Evolutionary conservation across 2,329 filamentous ascomycete genomes (phyloP), one percentile per base, ranked within the genome.

Genomic region (Keithomyces neogunnii): DNA sequence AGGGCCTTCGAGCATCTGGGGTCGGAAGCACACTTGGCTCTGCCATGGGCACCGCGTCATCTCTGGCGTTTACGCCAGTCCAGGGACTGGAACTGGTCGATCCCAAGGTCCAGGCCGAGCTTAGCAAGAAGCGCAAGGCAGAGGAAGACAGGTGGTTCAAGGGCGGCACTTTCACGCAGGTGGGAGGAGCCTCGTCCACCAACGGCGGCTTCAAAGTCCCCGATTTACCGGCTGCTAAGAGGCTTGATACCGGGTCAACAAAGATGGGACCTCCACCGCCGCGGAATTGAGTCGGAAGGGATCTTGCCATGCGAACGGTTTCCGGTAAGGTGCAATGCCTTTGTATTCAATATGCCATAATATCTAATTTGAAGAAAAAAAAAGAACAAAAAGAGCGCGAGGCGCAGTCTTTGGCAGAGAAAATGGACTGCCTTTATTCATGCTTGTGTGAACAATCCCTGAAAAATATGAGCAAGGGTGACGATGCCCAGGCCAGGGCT

Each of bases 101-200:
- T 66, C 93, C 93, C 28, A 96, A 93, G 73, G 82, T 88, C 52
- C 84, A 90, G 59, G 88, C 89, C 6, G 90, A 96, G 72, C 79
- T 95, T 66, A 90, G 80, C 64, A 80, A 89, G 60, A 97, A 97
- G 74, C 77, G 90, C 56, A 95, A 96, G 66, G 91, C 89, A 1
- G 93, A 97, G 57, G 89, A 96, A 65, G 92, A 97, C 65, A 78
- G 89, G 38, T 99, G 90, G 86, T 99, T 99, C 75, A 95, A 93
- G 69, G 88, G 89, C 45, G 93, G 93, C n/a, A 91, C 89, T 0
- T 99, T 99, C 64, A 96, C 93, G 7, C 91, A 96, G 67, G 80
- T 95, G 51, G 83, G 83, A 8, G 72, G 73, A 11, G 66, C 63
- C 9, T 81, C 81, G 56, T 57, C 57, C 48, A 63, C 47, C 42